Percentiles rank a stretch among this genome's conserved stretches.
These are phyloP conservation scores for Ustilago vetiveriae DNA, from an alignment of 1,284 basidiomycete genomes.

Conservation along the genomic window DNA sequence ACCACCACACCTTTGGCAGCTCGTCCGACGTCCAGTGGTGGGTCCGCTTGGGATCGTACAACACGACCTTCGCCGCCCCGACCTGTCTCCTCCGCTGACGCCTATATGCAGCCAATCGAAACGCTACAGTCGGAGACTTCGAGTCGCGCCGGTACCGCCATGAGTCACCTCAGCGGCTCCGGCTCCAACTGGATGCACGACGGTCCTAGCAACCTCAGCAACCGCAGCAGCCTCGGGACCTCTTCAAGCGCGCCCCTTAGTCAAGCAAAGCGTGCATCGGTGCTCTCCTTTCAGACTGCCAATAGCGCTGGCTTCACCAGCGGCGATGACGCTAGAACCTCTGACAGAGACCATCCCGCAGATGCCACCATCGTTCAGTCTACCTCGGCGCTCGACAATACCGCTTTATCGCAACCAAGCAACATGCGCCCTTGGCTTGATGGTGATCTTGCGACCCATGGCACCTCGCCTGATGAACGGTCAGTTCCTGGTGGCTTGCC, in stretches of 20 bases:
- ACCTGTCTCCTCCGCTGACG: conserved; percentile 46
- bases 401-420: neutral
- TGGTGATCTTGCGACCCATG: conserved; percentile 15
- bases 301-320: conserved; percentile 53
- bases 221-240: conserved; percentile 47
- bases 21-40: conserved; percentile 13
- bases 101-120: conserved; percentile 38
- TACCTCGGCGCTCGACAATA: neutral
- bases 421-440: conserved; percentile 34
- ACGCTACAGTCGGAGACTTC: conserved; percentile 26
- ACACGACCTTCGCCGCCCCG: conserved; percentile 8
- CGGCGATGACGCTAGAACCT: conserved; percentile 38
- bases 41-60: conserved; percentile 1
- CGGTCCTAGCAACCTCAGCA: conserved; percentile 32
- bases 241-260: conserved; percentile 23
- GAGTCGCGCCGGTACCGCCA: conserved; percentile 42
- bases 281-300: conserved; percentile 63
- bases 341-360: conserved; percentile 23
- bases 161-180: conserved; percentile 45
- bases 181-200: conserved; percentile 44
- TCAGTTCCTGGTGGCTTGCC: conserved; percentile 36
- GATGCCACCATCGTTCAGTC: conserved; percentile 1
- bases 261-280: conserved; percentile 49
- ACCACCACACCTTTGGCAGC: conserved; percentile 1
- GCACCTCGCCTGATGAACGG: conserved; percentile 37